Evolutionary conservation across 306 rosid genomes (phyloP).

Genomic region (Cucurbita pepo): DNA sequence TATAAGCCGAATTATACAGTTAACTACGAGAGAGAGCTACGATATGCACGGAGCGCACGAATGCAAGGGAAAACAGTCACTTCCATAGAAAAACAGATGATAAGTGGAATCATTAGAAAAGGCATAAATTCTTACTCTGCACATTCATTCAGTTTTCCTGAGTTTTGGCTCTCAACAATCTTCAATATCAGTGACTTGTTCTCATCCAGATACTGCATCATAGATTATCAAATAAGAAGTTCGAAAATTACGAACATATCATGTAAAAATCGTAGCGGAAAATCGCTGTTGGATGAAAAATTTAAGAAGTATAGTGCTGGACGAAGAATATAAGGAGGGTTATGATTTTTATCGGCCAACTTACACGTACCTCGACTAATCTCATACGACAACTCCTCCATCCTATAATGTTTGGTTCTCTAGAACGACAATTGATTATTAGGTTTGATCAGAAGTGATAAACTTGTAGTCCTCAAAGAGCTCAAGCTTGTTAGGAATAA

Average conservation of each 20-base stretch:
- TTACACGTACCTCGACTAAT: neutral
- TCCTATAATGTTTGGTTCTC: neutral
- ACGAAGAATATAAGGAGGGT: too few relatives aligned
- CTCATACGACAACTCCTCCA: neutral
- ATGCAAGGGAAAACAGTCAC: neutral
- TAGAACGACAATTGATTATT: neutral
- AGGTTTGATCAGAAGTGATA: neutral
- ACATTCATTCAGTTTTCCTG: constrained; percentile 83
- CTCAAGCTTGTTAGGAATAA: neutral
- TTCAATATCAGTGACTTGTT: constrained; percentile 95
- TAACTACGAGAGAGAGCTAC: neutral
- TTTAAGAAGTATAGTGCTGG: neutral
- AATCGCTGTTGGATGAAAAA: neutral
- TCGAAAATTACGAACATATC: neutral
- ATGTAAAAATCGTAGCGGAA: neutral
- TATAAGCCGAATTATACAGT: neutral
- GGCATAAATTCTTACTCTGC: constrained; percentile 63
- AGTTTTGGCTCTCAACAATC: constrained; percentile 95
- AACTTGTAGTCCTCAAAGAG: neutral
- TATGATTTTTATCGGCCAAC: neutral
- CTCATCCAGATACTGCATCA: constrained; percentile 87
- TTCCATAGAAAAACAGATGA: too few relatives aligned
- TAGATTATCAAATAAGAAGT: constrained; percentile 1
- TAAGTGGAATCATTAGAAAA: neutral
- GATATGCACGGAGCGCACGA: neutral